phyloP scores from a whole-genome alignment of 83 land plant genomes.

The Thuja plicata region DNA sequence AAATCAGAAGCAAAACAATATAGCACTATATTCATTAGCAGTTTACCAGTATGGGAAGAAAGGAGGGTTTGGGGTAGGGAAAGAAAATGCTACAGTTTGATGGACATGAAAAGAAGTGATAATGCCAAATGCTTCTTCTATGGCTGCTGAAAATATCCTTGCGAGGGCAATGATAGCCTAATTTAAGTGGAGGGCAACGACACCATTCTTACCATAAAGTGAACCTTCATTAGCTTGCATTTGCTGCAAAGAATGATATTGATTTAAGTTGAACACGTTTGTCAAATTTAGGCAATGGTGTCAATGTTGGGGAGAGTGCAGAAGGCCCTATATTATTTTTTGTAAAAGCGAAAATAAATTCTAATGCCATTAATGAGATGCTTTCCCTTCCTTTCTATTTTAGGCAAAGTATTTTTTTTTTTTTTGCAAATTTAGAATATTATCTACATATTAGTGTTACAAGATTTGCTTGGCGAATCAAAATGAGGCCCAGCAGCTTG shows the following conservation, averaged over 20 bases:
- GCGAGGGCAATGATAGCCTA: neutral
- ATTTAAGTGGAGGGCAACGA: neutral
- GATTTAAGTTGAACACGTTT: neutral
- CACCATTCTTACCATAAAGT: neutral
- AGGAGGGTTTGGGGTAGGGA: neutral
- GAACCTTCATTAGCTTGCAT: neutral
- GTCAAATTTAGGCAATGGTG: neutral
- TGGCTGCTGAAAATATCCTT: neutral
- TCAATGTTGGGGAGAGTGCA: neutral
- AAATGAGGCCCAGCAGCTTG: too few relatives aligned
- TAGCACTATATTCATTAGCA: too few relatives aligned
- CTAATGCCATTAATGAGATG: too few relatives aligned
- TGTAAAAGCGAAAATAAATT: too few relatives aligned
- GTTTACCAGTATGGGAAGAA: neutral
- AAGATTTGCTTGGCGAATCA: too few relatives aligned
- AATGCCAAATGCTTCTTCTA: neutral
- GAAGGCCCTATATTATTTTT: neutral
- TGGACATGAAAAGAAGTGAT: neutral
- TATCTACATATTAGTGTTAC: too few relatives aligned
- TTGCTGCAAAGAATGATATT: neutral
- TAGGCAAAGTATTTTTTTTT: too few relatives aligned
- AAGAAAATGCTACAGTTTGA: neutral
- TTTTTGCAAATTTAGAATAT: too few relatives aligned
- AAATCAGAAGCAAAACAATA: too few relatives aligned
- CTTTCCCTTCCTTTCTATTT: too few relatives aligned